Evolutionary conservation across 1,284 basidiomycete species (phyloP).

Genomic region (Cerrena zonata): DNA sequence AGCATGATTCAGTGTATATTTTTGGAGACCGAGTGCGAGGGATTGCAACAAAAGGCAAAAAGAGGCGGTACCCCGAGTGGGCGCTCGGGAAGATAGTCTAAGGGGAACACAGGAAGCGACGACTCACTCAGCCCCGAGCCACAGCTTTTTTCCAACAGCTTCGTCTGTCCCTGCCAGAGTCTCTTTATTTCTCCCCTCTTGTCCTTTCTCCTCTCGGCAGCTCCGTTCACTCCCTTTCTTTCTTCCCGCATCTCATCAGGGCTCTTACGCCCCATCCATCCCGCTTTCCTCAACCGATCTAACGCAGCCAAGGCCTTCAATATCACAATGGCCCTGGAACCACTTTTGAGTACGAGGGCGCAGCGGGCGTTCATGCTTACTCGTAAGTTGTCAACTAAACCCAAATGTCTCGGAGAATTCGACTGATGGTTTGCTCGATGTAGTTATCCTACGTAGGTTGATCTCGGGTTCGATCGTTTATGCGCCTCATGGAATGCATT

Average conservation of each 20-base stretch:
- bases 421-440: neutral
- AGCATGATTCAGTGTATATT: too few relatives aligned
- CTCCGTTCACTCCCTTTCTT: neutral
- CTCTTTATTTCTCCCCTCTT: too few relatives aligned
- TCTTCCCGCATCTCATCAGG: neutral
- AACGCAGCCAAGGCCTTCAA: neutral
- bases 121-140: too few relatives aligned
- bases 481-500: neutral
- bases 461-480: neutral
- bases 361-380: slow-evolving; percentile 62
- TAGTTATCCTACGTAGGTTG: slow-evolving; percentile 28
- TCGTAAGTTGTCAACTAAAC: slow-evolving; percentile 36
- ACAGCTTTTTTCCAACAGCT: too few relatives aligned
- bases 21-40: too few relatives aligned
- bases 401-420: neutral
- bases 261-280: too few relatives aligned
- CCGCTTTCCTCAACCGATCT: neutral
- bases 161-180: too few relatives aligned
- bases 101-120: too few relatives aligned
- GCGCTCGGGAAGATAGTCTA: too few relatives aligned
- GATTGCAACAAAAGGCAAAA: too few relatives aligned
- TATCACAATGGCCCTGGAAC: slow-evolving; percentile 54
- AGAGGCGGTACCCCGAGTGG: too few relatives aligned
- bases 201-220: neutral
- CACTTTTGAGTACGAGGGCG: slow-evolving; percentile 57